Conservation (phyloP, 306 rosid genomes). For the Ochetophila trinervis region DNA sequence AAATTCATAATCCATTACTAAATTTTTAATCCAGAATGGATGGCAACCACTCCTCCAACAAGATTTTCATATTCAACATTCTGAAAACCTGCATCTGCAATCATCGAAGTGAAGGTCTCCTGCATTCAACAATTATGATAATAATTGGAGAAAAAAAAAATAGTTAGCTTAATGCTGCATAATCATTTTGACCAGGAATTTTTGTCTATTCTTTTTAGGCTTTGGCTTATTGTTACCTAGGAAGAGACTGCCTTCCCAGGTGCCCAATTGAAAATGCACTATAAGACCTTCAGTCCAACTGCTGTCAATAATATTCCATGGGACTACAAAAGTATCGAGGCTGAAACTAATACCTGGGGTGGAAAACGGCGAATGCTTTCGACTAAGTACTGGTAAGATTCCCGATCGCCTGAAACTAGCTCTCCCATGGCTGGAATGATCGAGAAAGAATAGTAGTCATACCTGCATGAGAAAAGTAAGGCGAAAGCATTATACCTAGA, state of each 20-base stretch:
- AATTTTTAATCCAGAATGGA: conserved; percentile 82
- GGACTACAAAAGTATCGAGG: neutral
- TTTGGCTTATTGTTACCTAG: neutral
- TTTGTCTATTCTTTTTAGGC: neutral
- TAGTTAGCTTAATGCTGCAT: no score
- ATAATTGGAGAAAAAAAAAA: conserved; percentile 2
- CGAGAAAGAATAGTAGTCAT: conserved; percentile 76
- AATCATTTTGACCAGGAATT: neutral
- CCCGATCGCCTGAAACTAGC: conserved; percentile 76
- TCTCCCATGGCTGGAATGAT: conserved; percentile 75
- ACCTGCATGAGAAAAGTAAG: conserved; percentile 47
- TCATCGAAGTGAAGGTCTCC: conserved; percentile 86
- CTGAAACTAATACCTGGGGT: conserved; percentile 55
- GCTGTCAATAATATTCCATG: conserved; percentile 1
- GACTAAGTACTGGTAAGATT: conserved; percentile 91
- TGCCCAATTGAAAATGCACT: neutral
- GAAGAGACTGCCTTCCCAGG: neutral
- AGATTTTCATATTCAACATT: conserved; percentile 86
- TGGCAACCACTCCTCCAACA: conserved; percentile 92
- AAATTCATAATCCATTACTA: conserved; percentile 18
- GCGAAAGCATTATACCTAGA: no score
- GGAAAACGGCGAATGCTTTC: conserved; percentile 93
- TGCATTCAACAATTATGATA: conserved; percentile 38
- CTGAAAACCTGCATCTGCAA: conserved; percentile 80
- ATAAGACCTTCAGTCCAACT: conserved; percentile 14